Conservation (phyloP, 257 asterid genomes). For the Jaltomata sinuosa region DNA sequence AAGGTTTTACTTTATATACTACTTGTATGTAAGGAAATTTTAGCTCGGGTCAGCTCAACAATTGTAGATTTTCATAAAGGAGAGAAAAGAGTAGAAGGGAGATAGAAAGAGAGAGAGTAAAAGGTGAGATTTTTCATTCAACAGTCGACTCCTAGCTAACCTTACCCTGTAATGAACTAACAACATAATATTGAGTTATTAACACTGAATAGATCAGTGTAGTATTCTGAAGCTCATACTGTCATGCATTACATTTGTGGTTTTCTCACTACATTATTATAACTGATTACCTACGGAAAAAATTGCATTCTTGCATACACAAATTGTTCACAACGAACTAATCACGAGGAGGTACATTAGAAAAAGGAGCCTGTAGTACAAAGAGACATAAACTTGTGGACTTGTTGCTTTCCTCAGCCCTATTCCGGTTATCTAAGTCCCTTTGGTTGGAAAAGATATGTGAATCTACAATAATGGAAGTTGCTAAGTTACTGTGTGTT, state of each 20-base stretch:
- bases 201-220: not conserved
- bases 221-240: not conserved
- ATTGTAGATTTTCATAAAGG: no score
- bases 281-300: not conserved
- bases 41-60: not conserved
- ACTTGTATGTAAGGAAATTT: not conserved
- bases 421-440: not conserved
- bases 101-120: not conserved
- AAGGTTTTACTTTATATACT: not conserved
- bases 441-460: not conserved
- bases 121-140: no score
- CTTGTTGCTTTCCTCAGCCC: no score
- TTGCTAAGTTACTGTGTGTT: not conserved
- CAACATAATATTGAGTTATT: not conserved
- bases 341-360: not conserved
- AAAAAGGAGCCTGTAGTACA: not conserved
- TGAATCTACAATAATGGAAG: not conserved
- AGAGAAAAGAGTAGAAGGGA: no score
- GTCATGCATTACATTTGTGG: not conserved
- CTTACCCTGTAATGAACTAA: not conserved
- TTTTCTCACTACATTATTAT: not conserved
- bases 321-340: not conserved
- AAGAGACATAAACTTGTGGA: not conserved
- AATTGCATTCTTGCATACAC: not conserved
- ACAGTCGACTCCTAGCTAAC: not conserved